Base-by-base conservation (phyloP, 176 grass and related monocot genomes). In the Rhynchospora pubera region DNA sequence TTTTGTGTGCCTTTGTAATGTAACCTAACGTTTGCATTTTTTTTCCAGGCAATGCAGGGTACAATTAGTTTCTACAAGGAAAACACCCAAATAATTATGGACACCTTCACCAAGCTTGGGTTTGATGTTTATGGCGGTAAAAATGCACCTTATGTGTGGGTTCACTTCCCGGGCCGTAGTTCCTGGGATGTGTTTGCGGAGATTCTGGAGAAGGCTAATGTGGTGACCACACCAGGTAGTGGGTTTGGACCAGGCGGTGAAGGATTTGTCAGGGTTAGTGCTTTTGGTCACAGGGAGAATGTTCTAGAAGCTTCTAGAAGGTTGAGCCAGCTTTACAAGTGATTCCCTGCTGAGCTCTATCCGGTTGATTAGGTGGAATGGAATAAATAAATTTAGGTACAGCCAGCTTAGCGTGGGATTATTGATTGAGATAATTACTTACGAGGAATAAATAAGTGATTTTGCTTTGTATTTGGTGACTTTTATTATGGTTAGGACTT, bases 141-240 rank as follows among this genome's bases (percentile, higher is more conserved):
- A 81, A 95, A 98, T 61, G 96, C 96, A 62, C 96, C 96, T 16
- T 95, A 98, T 51, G 96, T 93, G 53, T 98, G 96, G 96, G 89
- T 98, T 58, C 96, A 93, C 74, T 98, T 98, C 53, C 92, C 96
- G 22, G 96, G 89, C 26, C 85, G 92, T 34, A 90, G 82, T 69
- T 98, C 96, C 4, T 98, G 96, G 96, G 92, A 95, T 22, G 91
- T 98, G 5, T 95, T 98, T 5, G 84, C 89, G 0, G 96, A 98
- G 79, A 95, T 98, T 52, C 82, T 98, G 52, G 91, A 98, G 82
- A 98, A 94, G 76, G 89, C 89, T 0, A 79, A 94, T 72, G 87
- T 98, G 79, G 92, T 95, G 26, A 98, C 92, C 9, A 95, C 96
- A 59, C 96, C 96, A 14, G 96, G 96, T 26, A 93, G 87, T 70